Evolutionary conservation across 257 asterid species (phyloP).

Genomic region (Sherardia arvensis): DNA sequence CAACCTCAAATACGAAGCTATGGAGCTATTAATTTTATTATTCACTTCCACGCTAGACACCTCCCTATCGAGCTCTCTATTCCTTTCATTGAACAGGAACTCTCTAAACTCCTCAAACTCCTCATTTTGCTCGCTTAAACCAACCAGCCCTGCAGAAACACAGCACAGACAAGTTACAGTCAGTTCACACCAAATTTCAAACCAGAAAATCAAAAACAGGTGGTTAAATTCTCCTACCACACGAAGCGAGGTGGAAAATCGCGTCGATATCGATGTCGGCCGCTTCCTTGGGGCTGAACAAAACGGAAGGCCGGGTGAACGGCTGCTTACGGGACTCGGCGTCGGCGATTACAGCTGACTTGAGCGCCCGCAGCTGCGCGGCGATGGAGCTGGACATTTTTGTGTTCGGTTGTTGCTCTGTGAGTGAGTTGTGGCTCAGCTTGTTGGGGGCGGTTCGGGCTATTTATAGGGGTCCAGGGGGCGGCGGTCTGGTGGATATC

Average conservation of each 20-base stretch:
- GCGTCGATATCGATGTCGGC: slow-evolving; percentile 72
- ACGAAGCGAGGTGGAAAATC: slow-evolving; percentile 35
- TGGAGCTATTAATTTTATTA: slow-evolving; percentile 43
- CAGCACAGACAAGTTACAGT: background rate
- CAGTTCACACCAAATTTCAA: background rate
- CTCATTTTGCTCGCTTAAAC: slow-evolving; percentile 42
- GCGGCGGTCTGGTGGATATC: background rate
- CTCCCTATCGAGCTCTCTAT: slow-evolving; percentile 75
- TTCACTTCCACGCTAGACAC: slow-evolving; percentile 54
- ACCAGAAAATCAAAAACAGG: background rate
- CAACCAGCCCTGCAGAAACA: slow-evolving; percentile 58
- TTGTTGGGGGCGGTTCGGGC: background rate
- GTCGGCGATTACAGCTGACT: slow-evolving; percentile 39
- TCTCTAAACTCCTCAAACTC: no score
- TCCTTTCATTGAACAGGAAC: slow-evolving; percentile 64
- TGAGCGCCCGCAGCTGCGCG: slow-evolving; percentile 59
- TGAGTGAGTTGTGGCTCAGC: background rate
- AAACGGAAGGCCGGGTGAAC: slow-evolving; percentile 62
- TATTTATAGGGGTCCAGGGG: background rate
- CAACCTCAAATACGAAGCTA: slow-evolving; percentile 57
- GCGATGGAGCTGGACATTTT: slow-evolving; percentile 51
- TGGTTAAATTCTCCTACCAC: slow-evolving; percentile 34
- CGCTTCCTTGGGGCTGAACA: slow-evolving; percentile 66
- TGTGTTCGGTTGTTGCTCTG: background rate
- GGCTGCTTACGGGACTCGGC: slow-evolving; percentile 60